Base-by-base conservation (phyloP, 257 asterid species). In the Linderniella brevidens region DNA sequence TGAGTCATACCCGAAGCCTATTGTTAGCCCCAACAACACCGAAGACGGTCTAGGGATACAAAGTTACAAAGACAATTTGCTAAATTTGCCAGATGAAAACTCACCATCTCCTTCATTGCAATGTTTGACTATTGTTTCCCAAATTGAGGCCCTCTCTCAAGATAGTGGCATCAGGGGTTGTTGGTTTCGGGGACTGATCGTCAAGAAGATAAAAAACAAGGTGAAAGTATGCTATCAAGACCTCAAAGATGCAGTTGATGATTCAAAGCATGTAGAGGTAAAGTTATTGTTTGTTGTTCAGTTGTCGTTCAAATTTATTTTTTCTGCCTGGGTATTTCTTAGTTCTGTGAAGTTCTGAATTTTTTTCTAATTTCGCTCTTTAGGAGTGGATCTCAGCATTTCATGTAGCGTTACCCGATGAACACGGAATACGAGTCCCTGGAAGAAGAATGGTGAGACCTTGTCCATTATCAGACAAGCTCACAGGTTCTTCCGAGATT, bases 131-230 rank as follows among this genome's bases (percentile, higher is more conserved):
- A 38, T 79, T 60, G 94, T 94, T 40, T 71, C 92, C 8, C 62
- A 64, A 57, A 71, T 86, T 56, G 97, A 86, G 70, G 77, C 82
- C 49, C 82, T 86, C 5, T 82, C 82, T 42, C 80, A 79, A 60
- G 94, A 82, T 64, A 82, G 97, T 64, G 94, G 94, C 43, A 64
- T 86, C 50, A 69, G 87, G 50, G 97, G 97, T 4, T 86, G 87
- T 74, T 86, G 97, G 97, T 86, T 79, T 41, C 65, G 92, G 74
- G 94, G 80, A 51, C 25, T 17, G 61, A 74, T 86, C 38, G 62
- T 82, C 16, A 86, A 79, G 77, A 82, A 53, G 59, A 72, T 67
- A 64, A 79, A 73, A 45, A 71, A 79, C 43, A 86, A 73, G 65
- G 80, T 82, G 56, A 86, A 82, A 77, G 68, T 86, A n/a, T 67